phyloP scores from a whole-genome alignment of 1,284 basidiomycete species.

The Apiotrichum veenhuisii region DNA sequence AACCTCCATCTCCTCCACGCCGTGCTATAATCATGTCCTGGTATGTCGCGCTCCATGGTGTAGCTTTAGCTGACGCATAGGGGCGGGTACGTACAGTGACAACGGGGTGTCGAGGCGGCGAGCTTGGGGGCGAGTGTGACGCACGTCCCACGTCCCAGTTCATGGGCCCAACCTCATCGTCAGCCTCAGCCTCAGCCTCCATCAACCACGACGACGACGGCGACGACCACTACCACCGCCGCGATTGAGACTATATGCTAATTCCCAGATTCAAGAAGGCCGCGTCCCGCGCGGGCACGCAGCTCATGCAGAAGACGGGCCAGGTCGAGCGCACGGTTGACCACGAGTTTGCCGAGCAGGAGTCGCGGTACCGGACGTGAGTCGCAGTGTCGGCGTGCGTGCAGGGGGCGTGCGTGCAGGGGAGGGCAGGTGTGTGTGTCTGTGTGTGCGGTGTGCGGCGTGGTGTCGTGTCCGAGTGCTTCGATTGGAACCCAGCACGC shows the following conservation, averaged over 20 bases:
- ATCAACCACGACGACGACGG: too few relatives aligned
- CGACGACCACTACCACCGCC: too few relatives aligned
- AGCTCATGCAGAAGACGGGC: constrained; percentile 92
- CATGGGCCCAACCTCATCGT: too few relatives aligned
- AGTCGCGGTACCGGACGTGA: constrained; percentile 81
- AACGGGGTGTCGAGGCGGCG: too few relatives aligned
- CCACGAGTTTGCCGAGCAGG: constrained; percentile 87
- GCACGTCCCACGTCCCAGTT: too few relatives aligned
- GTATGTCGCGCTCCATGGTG: neutral
- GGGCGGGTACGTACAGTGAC: neutral
- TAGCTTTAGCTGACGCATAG: neutral
- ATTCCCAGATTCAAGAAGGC: constrained; percentile 81
- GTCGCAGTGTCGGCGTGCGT: too few relatives aligned
- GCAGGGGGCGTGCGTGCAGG: too few relatives aligned
- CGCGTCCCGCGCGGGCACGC: constrained; percentile 86
- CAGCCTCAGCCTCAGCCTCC: too few relatives aligned
- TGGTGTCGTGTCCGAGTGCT: too few relatives aligned
- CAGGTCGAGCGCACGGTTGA: constrained; percentile 96
- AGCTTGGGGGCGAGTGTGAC: neutral
- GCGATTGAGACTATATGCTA: neutral
- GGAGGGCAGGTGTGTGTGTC: too few relatives aligned
- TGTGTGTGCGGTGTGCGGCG: neutral
- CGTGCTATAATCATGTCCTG: neutral
- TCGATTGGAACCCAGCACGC: too few relatives aligned
- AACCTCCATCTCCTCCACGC: neutral